phyloP scores from a whole-genome alignment of 75 land plant genomes.

The Cupressus sempervirens region DNA sequence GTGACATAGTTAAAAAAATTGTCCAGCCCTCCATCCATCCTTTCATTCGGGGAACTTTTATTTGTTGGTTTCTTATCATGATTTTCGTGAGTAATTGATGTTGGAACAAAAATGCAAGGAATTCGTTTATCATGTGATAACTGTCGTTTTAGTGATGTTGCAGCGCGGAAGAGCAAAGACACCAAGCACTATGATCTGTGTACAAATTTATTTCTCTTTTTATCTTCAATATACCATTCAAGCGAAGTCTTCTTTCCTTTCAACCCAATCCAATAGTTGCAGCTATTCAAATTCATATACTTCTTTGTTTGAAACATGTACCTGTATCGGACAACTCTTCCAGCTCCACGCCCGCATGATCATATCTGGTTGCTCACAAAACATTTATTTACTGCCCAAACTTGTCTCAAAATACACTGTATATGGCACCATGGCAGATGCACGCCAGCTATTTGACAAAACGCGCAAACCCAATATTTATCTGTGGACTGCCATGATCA shows the following conservation, averaged over 20 bases:
- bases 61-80: no score
- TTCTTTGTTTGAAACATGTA: neutral
- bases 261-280: neutral
- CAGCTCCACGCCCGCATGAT: constrained; percentile 2
- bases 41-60: no score
- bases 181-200: neutral
- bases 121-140: neutral
- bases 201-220: neutral
- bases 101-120: neutral
- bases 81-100: neutral
- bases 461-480: constrained; percentile 23
- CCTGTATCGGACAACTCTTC: neutral
- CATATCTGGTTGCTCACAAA: neutral
- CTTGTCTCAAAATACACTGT: constrained; percentile 23
- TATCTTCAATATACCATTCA: neutral
- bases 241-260: neutral
- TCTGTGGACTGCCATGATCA: constrained; percentile 54
- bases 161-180: neutral
- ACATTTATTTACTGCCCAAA: neutral
- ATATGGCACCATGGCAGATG: constrained; percentile 22
- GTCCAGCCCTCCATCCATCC: neutral
- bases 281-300: neutral
- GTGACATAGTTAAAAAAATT: neutral
- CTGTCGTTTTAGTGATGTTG: neutral
- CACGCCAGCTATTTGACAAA: constrained; percentile 19